Evolutionary conservation across 2,329 filamentous ascomycete genomes (phyloP).

Genomic region (Beauveria sp.): DNA sequence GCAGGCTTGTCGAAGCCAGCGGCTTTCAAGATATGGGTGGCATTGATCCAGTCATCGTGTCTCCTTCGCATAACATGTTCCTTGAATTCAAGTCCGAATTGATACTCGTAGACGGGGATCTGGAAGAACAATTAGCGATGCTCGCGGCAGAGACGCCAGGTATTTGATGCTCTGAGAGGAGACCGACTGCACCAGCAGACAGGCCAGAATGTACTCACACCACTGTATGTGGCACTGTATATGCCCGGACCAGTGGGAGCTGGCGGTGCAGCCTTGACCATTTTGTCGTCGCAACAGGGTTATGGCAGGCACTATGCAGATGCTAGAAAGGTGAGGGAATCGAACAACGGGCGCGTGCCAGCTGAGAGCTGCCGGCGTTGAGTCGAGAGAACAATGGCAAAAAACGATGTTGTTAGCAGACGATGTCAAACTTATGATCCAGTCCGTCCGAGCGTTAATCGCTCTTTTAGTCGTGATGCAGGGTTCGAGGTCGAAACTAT

Average conservation of each 20-base stretch:
- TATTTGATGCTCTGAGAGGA: background rate
- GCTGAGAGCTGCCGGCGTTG: background rate
- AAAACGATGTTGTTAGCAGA: background rate
- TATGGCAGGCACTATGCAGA: background rate
- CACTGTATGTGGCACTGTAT: conserved; percentile 63
- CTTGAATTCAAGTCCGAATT: conserved; percentile 69
- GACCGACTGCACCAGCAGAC: background rate
- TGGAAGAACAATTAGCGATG: conserved; percentile 29
- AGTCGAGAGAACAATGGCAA: background rate
- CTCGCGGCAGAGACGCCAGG: background rate
- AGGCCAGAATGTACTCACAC: conserved; percentile 41
- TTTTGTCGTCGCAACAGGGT: conserved; percentile 22
- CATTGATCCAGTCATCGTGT: conserved; percentile 96
- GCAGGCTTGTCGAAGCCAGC: conserved; percentile 97
- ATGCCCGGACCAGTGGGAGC: conserved; percentile 38
- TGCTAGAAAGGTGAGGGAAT: background rate
- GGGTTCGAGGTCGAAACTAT: conserved; percentile 20
- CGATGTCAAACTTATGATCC: background rate
- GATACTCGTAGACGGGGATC: conserved; percentile 93
- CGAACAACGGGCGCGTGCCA: background rate
- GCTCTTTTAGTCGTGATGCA: background rate
- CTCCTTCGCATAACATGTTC: conserved; percentile 94
- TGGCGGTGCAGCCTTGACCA: conserved; percentile 38
- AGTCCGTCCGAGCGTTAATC: background rate
- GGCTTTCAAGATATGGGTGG: conserved; percentile 96